These are phyloP conservation scores for Begonia fuchsioides DNA, from an alignment of 306 rosid species.

Conservation along the genomic window DNA sequence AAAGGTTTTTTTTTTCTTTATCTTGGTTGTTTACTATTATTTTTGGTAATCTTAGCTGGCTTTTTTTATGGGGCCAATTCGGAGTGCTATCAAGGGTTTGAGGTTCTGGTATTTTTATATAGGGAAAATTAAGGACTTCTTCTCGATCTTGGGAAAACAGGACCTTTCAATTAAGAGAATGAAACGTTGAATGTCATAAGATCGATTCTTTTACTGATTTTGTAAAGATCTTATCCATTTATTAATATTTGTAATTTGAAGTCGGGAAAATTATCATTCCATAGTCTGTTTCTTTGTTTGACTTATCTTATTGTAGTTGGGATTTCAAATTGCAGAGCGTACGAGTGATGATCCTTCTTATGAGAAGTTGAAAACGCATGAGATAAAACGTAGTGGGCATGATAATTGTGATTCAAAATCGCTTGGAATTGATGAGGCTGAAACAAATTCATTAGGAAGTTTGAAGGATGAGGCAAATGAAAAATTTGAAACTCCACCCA, in stretches of 20 bases:
- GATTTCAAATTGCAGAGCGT: conserved; percentile 14
- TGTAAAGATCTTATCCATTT: background rate
- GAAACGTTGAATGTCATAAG: background rate
- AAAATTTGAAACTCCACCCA: conserved; percentile 8
- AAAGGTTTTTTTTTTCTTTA: conserved; percentile 28
- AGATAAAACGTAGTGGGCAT: conserved; percentile 12
- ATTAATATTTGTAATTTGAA: background rate
- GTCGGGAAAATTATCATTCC: background rate
- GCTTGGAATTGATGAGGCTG: conserved; percentile 32
- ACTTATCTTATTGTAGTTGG: background rate
- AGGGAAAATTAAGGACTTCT: background rate
- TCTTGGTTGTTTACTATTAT: background rate
- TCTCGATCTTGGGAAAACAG: no score
- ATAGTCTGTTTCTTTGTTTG: background rate
- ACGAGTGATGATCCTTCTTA: conserved; percentile 8
- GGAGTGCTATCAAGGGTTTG: no score
- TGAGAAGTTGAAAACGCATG: conserved; percentile 4
- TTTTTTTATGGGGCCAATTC: background rate
- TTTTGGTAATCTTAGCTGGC: background rate
- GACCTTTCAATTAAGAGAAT: background rate
- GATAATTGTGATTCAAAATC: conserved; percentile 39
- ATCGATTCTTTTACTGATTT: background rate
- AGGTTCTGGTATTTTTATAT: no score
- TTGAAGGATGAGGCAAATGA: conserved; percentile 21
- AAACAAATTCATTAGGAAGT: conserved; percentile 17